phyloP scores from a whole-genome alignment of 257 asterid genomes.

The Nemophila menziesii region DNA sequence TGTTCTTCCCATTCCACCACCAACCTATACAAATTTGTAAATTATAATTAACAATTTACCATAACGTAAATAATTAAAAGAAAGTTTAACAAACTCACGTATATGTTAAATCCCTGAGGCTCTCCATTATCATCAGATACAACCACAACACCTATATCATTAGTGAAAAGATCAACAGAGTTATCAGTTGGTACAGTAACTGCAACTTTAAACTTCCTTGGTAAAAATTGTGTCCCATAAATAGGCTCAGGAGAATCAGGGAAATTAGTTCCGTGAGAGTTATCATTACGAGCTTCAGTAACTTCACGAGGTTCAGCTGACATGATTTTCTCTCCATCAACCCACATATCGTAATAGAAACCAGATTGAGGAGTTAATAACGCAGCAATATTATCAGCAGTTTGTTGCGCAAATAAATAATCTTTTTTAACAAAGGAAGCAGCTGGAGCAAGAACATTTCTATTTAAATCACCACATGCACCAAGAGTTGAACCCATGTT shows the following conservation, averaged over 20 bases:
- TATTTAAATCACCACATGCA: constrained; percentile 93
- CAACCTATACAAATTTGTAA: constrained; percentile 50
- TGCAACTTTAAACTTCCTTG: constrained; percentile 92
- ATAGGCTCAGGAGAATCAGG: constrained; percentile 90
- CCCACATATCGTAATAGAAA: constrained; percentile 96
- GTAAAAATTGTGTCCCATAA: constrained; percentile 95
- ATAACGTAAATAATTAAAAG: constrained; percentile 4
- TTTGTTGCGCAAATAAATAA: constrained; percentile 84
- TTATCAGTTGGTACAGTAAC: constrained; percentile 91
- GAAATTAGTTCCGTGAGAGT: constrained; percentile 85
- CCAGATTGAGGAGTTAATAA: constrained; percentile 96
- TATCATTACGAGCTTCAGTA: constrained; percentile 76
- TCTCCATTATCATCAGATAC: constrained; percentile 74
- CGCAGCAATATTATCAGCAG: constrained; percentile 89
- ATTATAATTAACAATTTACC: constrained; percentile 3
- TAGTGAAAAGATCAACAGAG: constrained; percentile 88
- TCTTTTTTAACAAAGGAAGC: constrained; percentile 61
- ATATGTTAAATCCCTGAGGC: constrained; percentile 87
- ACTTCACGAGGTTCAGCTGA: constrained; percentile 92
- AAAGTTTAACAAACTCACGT: constrained; percentile 38
- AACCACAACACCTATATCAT: constrained; percentile 81
- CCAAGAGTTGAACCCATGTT: constrained; percentile 96
- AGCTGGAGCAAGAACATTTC: constrained; percentile 96
- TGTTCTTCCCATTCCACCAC: constrained; percentile 99
- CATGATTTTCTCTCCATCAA: constrained; percentile 82